Evolutionary conservation across 495 filamentous ascomycete species (phyloP), one percentile per base, ranked within the genome.

Genomic region (Aspergillus avenaceus): DNA sequence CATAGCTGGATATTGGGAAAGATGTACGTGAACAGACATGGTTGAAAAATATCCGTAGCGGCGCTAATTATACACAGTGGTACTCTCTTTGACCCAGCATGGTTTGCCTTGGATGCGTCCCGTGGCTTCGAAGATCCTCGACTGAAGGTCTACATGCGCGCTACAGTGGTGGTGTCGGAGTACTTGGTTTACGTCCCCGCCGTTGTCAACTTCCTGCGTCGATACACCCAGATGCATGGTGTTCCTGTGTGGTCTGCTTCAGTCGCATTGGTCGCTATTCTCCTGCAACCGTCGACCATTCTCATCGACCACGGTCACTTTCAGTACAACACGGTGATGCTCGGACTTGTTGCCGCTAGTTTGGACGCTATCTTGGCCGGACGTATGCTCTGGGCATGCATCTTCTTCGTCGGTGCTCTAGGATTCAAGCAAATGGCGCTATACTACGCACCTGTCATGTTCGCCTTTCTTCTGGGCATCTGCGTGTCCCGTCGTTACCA

Each of bases 371-470:
- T 96, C 60, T 65, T 95, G 32, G 89, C 90, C 2, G 88, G 87
- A 4, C 82, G 90, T 36, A 83, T 85, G 59, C 78, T 95, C 49
- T 97, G 91, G 90, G 80, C 85, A 6, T 87, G 86, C 50, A 80
- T 93, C 45, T 97, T 96, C 71, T 98, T 98, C 62, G 92, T 98
- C n/a, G 79, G 83, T 2, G 87, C 91, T 13, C 71, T 98, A 19
- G 88, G 88, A 11, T 98, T 96, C 74, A 98, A 98, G 73, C 93
- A 98, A 65, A 98, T 98, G 93, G 93, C 92, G 3, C 74, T 98
- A 8, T 98, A 96, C 67, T 98, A 96, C 65, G 91, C 93, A 3
- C 91, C 95, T 1, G 83, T 84, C 11, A 83, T 97, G 45, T 97
- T 97, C 64, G 85, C 90, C 6, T 97, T 91, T 58, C 84, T 98